phyloP scores from a whole-genome alignment of 2,329 filamentous ascomycete species.

The Beauveria bassiana region DNA sequence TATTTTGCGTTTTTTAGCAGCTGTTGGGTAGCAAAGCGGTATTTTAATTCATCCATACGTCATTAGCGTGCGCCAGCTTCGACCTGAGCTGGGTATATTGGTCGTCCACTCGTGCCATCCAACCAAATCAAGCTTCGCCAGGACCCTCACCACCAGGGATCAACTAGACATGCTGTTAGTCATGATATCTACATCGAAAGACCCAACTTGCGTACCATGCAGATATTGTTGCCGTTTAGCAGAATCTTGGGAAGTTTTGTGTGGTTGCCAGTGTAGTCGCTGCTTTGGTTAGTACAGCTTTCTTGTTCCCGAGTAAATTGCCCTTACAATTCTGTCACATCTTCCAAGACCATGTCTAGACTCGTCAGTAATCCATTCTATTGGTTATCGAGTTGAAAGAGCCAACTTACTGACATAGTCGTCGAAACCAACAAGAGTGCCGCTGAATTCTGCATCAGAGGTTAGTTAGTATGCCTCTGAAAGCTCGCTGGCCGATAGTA shows the following conservation, averaged over 20 bases:
- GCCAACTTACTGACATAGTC: slow-evolving; percentile 94
- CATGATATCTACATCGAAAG: not conserved
- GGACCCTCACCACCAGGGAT: slow-evolving; percentile 74
- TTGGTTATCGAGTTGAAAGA: not conserved
- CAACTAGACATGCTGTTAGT: slow-evolving; percentile 41
- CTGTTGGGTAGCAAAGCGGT: not conserved
- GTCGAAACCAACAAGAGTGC: slow-evolving; percentile 90
- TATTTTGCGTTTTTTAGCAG: not conserved
- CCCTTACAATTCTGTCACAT: slow-evolving; percentile 84
- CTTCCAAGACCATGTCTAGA: slow-evolving; percentile 93
- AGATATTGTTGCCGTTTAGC: slow-evolving; percentile 96
- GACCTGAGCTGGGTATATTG: slow-evolving; percentile 1
- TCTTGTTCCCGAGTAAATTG: not conserved
- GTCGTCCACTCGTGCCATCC: slow-evolving; percentile 14
- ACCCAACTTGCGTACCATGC: slow-evolving; percentile 65
- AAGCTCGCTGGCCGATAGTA: not conserved
- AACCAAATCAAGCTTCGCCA: slow-evolving; percentile 20
- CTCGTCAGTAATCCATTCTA: slow-evolving; percentile 14
- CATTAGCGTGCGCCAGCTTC: not conserved
- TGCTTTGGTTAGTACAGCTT: slow-evolving; percentile 32
- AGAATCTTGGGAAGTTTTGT: slow-evolving; percentile 90
- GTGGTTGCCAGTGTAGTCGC: slow-evolving; percentile 83
- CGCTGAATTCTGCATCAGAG: slow-evolving; percentile 70
- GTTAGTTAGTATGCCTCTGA: slow-evolving; percentile 15
- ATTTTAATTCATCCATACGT: not conserved